These are phyloP conservation scores for Telopea speciosissima DNA, from an alignment of 177 flowering plant genomes.

Conservation along the genomic window DNA sequence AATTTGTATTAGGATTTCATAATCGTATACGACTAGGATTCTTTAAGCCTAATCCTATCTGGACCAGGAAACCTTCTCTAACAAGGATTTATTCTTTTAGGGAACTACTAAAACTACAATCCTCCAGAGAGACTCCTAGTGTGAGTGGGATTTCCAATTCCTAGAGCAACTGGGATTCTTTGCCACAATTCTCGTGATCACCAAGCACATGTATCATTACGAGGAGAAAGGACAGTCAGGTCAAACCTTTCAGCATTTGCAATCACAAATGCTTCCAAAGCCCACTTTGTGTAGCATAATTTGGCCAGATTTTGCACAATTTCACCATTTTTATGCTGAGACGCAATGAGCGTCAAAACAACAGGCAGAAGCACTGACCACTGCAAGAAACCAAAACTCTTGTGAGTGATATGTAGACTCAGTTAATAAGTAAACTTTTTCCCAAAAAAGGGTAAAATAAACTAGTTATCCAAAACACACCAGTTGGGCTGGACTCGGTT, in stretches of 20 bases:
- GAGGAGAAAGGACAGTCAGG: neutral
- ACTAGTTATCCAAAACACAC: conserved; percentile 29
- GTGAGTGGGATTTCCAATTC: no score
- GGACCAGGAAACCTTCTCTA: no score
- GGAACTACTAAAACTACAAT: no score
- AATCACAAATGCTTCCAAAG: conserved; percentile 43
- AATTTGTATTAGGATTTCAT: no score
- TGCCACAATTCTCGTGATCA: no score
- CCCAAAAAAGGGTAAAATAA: neutral
- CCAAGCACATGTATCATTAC: neutral
- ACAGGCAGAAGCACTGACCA: conserved; percentile 53
- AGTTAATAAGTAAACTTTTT: neutral
- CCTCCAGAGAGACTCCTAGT: no score
- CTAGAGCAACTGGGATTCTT: no score
- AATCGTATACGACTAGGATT: no score
- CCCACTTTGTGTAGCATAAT: conserved; percentile 47
- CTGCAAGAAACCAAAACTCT: conserved; percentile 22
- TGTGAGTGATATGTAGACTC: neutral
- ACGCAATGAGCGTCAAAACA: conserved; percentile 43
- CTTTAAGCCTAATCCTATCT: no score
- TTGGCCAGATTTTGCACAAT: conserved; percentile 16
- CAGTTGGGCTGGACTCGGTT: conserved; percentile 79
- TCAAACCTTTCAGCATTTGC: conserved; percentile 50
- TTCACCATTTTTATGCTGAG: conserved; percentile 20
- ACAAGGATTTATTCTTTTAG: no score